phyloP scores from a whole-genome alignment of 2,329 filamentous ascomycete genomes.

The Colletotrichum cuscutae region DNA sequence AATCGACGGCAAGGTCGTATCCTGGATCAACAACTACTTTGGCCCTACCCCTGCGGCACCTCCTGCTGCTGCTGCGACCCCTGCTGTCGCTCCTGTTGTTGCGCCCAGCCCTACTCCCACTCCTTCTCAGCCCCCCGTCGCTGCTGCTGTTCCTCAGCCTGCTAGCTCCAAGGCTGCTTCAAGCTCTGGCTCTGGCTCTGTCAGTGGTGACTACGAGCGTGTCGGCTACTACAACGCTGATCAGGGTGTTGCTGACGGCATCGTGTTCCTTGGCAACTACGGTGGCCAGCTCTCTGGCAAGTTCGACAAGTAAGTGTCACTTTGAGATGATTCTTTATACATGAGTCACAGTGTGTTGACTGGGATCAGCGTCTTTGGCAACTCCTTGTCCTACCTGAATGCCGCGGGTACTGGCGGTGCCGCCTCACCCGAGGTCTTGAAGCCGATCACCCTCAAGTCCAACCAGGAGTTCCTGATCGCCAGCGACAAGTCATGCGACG shows the following conservation, averaged over 20 bases:
- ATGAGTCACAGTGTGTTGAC: not conserved
- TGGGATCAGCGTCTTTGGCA: constrained; percentile 51
- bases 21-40: constrained; percentile 68
- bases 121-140: constrained; percentile 32
- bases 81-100: constrained; percentile 33
- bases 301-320: constrained; percentile 52
- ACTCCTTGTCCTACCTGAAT: constrained; percentile 58
- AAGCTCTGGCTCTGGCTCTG: not conserved
- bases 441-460: constrained; percentile 52
- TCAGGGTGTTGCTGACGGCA: constrained; percentile 50
- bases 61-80: constrained; percentile 20
- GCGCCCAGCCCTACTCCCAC: constrained; percentile 24
- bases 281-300: constrained; percentile 55
- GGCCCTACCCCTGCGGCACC: constrained; percentile 44
- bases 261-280: constrained; percentile 61
- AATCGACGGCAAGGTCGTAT: constrained; percentile 66
- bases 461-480: constrained; percentile 59
- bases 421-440: constrained; percentile 50
- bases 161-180: not conserved
- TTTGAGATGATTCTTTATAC: not conserved
- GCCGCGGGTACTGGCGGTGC: constrained; percentile 52
- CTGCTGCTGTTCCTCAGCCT: constrained; percentile 23
- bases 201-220: constrained; percentile 50
- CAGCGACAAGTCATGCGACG: constrained; percentile 54
- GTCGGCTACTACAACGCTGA: constrained; percentile 57